phyloP scores from a whole-genome alignment of 306 rosid species.

The Quercus glauca region DNA sequence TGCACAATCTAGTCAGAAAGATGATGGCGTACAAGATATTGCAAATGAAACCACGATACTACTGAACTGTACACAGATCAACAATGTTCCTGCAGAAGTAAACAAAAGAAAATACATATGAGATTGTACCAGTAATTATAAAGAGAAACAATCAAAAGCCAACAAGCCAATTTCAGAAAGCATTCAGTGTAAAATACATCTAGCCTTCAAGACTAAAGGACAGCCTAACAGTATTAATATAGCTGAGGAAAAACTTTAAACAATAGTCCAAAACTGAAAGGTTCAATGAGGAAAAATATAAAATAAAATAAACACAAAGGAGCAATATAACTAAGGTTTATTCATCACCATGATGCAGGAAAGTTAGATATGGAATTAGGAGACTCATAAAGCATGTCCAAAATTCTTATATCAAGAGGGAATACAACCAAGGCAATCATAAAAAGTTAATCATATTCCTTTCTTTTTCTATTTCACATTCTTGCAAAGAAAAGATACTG shows the following conservation, averaged over 20 bases:
- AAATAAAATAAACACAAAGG: not conserved
- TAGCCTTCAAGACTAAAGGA: constrained; percentile 10
- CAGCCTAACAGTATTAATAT: not conserved
- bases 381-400: not conserved
- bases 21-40: constrained; percentile 6
- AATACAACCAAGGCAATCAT: constrained; percentile 1
- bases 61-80: constrained; percentile 13
- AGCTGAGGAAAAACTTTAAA: not conserved
- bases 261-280: not conserved
- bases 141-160: constrained; percentile 9
- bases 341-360: constrained; percentile 3
- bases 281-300: not conserved
- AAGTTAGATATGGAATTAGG: constrained; percentile 4
- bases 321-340: constrained; percentile 4
- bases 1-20: constrained; percentile 12
- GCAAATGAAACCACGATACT: constrained; percentile 12
- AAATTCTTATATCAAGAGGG: constrained; percentile 9
- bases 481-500: not conserved
- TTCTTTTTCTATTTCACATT: not conserved
- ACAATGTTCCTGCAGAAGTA: constrained; percentile 53
- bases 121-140: not conserved
- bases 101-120: constrained; percentile 11
- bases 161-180: constrained; percentile 10
- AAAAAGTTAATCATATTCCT: not conserved
- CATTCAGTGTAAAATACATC: constrained; percentile 11